phyloP scores from a whole-genome alignment of 2,329 filamentous ascomycete species.

The Chaetomium strumarium region DNA sequence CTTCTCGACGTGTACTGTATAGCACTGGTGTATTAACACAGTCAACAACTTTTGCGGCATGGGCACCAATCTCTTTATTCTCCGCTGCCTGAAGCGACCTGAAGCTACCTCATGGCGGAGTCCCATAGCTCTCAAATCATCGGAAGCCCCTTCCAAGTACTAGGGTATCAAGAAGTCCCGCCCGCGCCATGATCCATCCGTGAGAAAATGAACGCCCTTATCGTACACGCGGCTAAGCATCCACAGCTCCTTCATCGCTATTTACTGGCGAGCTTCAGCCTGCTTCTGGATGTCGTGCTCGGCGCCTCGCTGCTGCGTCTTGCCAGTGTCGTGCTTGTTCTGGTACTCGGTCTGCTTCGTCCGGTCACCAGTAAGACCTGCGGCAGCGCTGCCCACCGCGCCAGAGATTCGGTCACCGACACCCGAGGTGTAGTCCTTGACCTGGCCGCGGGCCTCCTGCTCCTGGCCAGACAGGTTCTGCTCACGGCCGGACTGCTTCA shows the following conservation, averaged over 20 bases:
- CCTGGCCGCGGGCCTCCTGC: constrained; percentile 76
- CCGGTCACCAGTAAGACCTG: constrained; percentile 67
- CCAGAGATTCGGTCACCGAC: constrained; percentile 62
- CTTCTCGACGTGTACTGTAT: background rate
- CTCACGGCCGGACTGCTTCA: constrained; percentile 67
- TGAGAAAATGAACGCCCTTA: background rate
- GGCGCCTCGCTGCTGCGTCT: constrained; percentile 72
- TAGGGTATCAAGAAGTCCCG: background rate
- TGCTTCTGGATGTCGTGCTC: constrained; percentile 77
- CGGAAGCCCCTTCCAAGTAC: background rate
- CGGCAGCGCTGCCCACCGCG: constrained; percentile 62
- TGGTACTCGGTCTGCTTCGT: constrained; percentile 59
- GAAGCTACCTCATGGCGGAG: background rate
- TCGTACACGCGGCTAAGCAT: background rate
- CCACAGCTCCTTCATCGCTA: background rate
- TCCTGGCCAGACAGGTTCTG: constrained; percentile 77
- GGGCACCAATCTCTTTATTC: background rate
- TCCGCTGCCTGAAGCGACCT: background rate
- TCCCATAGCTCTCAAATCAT: background rate
- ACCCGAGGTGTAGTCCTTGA: constrained; percentile 67
- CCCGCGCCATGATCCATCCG: background rate
- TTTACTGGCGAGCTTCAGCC: constrained; percentile 39
- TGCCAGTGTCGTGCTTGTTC: constrained; percentile 70
- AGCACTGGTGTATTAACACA: background rate
- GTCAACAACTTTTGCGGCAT: background rate